Evolutionary conservation across 2,329 filamentous ascomycete species (phyloP).

Genomic region (Grosmannia penicillata): DNA sequence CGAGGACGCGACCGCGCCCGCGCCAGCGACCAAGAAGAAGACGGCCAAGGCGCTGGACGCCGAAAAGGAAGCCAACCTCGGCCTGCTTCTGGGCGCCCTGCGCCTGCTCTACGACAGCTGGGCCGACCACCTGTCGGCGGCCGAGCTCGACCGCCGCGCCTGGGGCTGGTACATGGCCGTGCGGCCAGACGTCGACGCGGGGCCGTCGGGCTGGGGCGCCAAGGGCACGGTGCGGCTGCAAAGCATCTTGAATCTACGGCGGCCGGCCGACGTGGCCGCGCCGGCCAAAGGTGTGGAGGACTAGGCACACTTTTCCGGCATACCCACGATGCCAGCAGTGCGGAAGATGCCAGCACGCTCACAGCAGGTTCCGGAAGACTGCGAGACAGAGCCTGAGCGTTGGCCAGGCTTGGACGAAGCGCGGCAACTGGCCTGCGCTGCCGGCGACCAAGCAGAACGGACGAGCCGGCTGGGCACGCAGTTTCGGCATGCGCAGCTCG

Average conservation of each 20-base stretch:
- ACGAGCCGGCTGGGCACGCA: no score
- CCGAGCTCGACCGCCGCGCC: slow-evolving; percentile 60
- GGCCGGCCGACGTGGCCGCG: slow-evolving; percentile 9
- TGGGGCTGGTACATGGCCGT: slow-evolving; percentile 74
- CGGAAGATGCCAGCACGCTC: no score
- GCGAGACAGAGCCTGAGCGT: no score
- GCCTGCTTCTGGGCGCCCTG: slow-evolving; percentile 53
- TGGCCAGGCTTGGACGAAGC: no score
- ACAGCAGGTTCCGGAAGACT: no score
- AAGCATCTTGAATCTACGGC: slow-evolving; percentile 48
- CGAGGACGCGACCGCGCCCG: slow-evolving; percentile 1
- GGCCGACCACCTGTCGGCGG: slow-evolving; percentile 42
- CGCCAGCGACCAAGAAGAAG: slow-evolving; percentile 29
- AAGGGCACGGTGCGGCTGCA: slow-evolving; percentile 55
- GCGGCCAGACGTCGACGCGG: slow-evolving; percentile 60
- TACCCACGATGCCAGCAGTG: no score
- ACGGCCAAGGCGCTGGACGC: slow-evolving; percentile 33
- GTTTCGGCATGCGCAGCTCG: no score
- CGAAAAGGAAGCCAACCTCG: slow-evolving; percentile 56
- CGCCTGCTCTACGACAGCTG: slow-evolving; percentile 62
- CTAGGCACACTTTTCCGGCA: no score
- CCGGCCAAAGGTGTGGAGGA: not conserved
- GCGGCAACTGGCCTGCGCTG: no score
- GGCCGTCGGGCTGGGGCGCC: slow-evolving; percentile 68
- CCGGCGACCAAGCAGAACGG: no score